Conservation (phyloP, 208 protist species). For the Phytomonas sp. region DNA sequence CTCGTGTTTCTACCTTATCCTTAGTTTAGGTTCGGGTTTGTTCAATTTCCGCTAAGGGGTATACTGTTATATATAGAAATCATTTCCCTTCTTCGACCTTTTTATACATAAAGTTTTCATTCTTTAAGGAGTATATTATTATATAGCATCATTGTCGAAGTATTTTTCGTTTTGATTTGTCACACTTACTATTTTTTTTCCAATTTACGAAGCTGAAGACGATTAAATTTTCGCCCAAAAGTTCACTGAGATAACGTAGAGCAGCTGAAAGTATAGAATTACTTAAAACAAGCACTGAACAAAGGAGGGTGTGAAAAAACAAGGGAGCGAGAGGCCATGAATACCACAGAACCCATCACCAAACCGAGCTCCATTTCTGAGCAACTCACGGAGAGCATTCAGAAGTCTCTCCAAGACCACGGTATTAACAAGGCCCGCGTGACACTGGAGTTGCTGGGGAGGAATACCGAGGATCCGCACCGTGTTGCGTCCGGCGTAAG, state of each 20-base stretch:
- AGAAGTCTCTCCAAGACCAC: slow-evolving; percentile 35
- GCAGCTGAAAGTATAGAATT: neutral
- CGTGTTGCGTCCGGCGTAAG: neutral
- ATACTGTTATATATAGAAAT: neutral
- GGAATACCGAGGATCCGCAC: neutral
- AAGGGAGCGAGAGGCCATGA: neutral
- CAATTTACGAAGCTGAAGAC: neutral
- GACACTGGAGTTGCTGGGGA: slow-evolving; percentile 25
- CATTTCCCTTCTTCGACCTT: neutral
- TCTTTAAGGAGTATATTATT: neutral
- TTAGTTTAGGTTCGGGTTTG: neutral
- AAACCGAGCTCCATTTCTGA: neutral
- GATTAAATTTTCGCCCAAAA: neutral
- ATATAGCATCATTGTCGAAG: neutral
- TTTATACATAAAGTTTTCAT: neutral
- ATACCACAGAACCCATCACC: neutral
- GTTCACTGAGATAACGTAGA: neutral
- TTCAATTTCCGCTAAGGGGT: neutral
- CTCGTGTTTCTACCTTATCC: neutral
- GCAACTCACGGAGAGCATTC: slow-evolving; percentile 35
- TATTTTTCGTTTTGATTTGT: neutral
- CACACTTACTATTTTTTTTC: neutral
- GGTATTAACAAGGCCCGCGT: slow-evolving; percentile 38
- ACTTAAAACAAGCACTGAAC: neutral
- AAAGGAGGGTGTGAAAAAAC: neutral